Conservation (phyloP, 441 rosid genomes). For the Euphorbia celastroides region DNA sequence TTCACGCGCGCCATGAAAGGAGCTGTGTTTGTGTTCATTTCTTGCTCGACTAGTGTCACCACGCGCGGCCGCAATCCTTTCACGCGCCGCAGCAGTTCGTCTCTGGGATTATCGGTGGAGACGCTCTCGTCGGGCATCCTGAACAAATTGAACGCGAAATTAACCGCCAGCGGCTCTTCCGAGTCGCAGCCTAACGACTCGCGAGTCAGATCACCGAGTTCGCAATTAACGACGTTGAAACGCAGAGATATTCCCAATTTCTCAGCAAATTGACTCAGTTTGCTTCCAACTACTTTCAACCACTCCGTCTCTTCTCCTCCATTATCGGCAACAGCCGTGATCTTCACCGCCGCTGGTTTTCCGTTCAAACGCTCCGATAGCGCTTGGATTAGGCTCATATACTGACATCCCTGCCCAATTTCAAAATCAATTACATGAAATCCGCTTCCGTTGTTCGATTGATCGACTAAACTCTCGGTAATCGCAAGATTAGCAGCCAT, state of each 20-base stretch:
- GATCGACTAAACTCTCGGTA: conserved; percentile 49
- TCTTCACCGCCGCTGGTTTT: conserved; percentile 34
- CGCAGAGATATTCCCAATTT: conserved; percentile 33
- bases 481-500: conserved; percentile 83
- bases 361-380: conserved; percentile 42
- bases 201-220: conserved; percentile 48
- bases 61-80: conserved; percentile 64
- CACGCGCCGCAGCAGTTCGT: conserved; percentile 85
- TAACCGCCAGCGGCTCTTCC: conserved; percentile 62
- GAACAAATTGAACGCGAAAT: conserved; percentile 69
- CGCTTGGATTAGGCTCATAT: conserved; percentile 51
- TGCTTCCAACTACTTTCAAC: conserved; percentile 40
- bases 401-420: conserved; percentile 72
- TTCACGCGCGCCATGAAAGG: conserved; percentile 61
- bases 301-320: conserved; percentile 39
- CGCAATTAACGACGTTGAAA: conserved; percentile 42
- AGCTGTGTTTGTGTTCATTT: conserved; percentile 80
- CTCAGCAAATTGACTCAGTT: conserved; percentile 36
- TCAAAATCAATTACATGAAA: conserved; percentile 82
- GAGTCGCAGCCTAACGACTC: conserved; percentile 69
- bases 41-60: conserved; percentile 84
- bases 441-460: conserved; percentile 21
- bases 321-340: conserved; percentile 56
- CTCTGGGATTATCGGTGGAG: conserved; percentile 73
- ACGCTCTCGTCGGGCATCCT: conserved; percentile 86